These are phyloP conservation scores for Prunus fruticosa DNA, from an alignment of 306 rosid species.

Conservation along the genomic window DNA sequence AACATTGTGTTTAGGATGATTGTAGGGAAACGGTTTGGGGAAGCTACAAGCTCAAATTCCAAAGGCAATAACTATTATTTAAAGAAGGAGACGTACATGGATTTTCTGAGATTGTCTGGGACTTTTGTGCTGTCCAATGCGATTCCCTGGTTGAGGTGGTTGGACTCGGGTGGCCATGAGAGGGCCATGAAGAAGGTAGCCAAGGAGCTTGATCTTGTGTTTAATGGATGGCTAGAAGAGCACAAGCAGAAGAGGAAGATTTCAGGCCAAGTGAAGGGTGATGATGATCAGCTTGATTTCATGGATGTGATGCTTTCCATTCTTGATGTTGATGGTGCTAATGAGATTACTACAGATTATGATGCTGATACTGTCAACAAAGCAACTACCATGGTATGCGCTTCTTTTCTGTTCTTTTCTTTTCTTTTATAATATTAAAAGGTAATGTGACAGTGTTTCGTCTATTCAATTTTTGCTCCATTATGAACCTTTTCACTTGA, in stretches of 20 bases:
- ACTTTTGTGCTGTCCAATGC: conserved; percentile 10
- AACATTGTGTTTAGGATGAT: conserved; percentile 3
- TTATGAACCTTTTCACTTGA: too few species aligned
- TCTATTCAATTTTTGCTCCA: too few species aligned
- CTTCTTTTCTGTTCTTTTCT: too few species aligned
- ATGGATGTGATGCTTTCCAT: conserved; percentile 15
- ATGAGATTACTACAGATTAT: background rate
- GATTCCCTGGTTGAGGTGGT: conserved; percentile 22
- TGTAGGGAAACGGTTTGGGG: conserved; percentile 4
- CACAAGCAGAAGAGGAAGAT: background rate
- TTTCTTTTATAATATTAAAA: too few species aligned
- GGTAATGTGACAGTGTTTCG: too few species aligned
- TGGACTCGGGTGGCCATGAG: background rate
- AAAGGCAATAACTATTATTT: background rate
- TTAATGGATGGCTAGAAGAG: too few species aligned
- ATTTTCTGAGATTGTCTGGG: background rate
- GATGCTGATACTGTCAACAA: conserved; percentile 10
- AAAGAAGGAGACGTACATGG: background rate
- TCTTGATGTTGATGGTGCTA: background rate
- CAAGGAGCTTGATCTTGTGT: too few species aligned
- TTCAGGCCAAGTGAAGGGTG: background rate
- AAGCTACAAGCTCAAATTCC: background rate
- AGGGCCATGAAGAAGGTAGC: too few species aligned
- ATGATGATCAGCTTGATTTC: conserved; percentile 8
- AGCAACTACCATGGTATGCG: conserved; percentile 11